These are phyloP conservation scores for Ceratocystis cubensis DNA, from an alignment of 2,329 filamentous ascomycete species.

Conservation along the genomic window DNA sequence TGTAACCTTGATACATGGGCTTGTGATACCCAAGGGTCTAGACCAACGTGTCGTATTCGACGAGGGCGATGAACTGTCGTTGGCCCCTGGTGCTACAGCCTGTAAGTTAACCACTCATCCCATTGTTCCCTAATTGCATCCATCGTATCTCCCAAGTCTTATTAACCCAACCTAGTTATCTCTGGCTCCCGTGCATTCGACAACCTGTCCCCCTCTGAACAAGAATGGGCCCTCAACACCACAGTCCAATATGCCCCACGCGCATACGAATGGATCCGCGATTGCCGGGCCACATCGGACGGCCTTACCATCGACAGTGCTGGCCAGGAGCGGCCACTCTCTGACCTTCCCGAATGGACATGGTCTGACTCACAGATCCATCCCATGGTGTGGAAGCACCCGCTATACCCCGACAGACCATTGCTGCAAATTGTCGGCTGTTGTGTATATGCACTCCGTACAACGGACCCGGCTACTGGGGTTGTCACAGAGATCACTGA, in stretches of 20 bases:
- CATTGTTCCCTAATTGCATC: too few relatives aligned
- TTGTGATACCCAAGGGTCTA: slow-evolving; percentile 15
- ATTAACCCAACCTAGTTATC: slow-evolving; percentile 11
- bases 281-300: slow-evolving; percentile 18
- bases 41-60: slow-evolving; percentile 17
- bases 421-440: slow-evolving; percentile 20
- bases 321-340: slow-evolving; percentile 8
- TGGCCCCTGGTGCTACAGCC: slow-evolving; percentile 18
- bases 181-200: slow-evolving; percentile 19
- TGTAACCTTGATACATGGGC: slow-evolving; percentile 19
- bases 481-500: slow-evolving; percentile 15
- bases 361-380: slow-evolving; percentile 19
- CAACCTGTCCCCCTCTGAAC: slow-evolving; percentile 15
- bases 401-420: slow-evolving; percentile 3
- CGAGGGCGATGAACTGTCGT: slow-evolving; percentile 9
- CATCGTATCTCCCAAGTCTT: not conserved
- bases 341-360: slow-evolving; percentile 16
- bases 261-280: slow-evolving; percentile 19
- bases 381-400: slow-evolving; percentile 21
- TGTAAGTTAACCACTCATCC: not conserved
- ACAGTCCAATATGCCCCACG: slow-evolving; percentile 18
- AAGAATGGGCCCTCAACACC: slow-evolving; percentile 20
- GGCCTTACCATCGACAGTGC: slow-evolving; percentile 18
- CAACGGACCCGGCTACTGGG: slow-evolving; percentile 15
- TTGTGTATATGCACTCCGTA: slow-evolving; percentile 18